Conservation (phyloP, 345 rosid species). For the Xanthoceras sorbifolium region DNA sequence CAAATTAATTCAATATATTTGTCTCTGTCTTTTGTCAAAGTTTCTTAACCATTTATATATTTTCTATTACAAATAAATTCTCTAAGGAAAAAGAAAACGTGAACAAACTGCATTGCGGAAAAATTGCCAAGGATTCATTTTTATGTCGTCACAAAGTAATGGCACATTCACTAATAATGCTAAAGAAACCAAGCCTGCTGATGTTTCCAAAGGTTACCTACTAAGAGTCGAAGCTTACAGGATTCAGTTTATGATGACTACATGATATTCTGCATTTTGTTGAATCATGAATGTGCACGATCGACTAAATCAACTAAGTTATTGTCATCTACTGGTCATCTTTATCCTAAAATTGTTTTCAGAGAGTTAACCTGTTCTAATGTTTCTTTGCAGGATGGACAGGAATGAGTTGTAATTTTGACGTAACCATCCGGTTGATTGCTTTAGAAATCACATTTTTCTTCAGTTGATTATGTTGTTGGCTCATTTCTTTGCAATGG, state of each 20-base stretch:
- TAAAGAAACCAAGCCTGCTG: neutral
- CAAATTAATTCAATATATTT: too few relatives aligned
- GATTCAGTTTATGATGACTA: neutral
- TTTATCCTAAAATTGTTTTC: neutral
- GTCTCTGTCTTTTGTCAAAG: neutral
- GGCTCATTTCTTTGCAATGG: constrained; percentile 20
- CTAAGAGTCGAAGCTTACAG: neutral
- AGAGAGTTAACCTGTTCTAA: neutral
- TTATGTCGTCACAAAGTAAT: neutral
- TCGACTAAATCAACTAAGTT: neutral
- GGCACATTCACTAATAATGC: neutral
- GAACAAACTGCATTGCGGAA: neutral
- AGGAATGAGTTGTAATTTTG: constrained; percentile 31
- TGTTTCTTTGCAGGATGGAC: constrained; percentile 32
- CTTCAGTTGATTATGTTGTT: constrained; percentile 30
- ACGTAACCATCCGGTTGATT: constrained; percentile 5
- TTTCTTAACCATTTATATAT: neutral
- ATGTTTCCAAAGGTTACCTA: neutral
- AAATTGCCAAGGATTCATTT: neutral
- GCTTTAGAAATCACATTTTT: constrained; percentile 17
- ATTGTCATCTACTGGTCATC: neutral
- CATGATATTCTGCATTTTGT: neutral
- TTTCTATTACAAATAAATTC: neutral
- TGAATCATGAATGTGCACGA: neutral
- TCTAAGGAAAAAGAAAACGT: neutral